Base-by-base conservation (phyloP, 2,329 filamentous ascomycete genomes). In the Aspergillus clavatus region DNA sequence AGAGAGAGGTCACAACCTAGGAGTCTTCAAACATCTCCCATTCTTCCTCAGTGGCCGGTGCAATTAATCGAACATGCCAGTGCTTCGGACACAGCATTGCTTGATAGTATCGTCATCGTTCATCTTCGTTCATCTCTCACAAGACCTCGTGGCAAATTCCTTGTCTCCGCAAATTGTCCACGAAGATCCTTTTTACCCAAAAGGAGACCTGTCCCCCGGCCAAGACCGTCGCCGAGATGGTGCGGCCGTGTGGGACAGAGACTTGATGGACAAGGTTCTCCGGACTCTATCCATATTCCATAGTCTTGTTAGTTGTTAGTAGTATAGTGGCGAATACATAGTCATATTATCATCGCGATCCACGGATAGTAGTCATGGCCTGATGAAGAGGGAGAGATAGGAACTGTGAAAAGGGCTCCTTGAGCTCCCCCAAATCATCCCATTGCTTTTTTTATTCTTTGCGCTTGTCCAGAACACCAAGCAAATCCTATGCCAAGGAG, bases 271-370 rank as follows among this genome's bases (percentile, higher is more conserved):
- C n/a, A n/a, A n/a, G n/a, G n/a, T n/a, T n/a, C n/a, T n/a, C n/a
- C n/a, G n/a, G n/a, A n/a, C n/a, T n/a, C n/a, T n/a, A 35, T 16
- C 18, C 5, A 24, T 24, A 24, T 8, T 24, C 23, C 23, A 24
- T 24, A 24, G 23, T 24, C 5, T 4, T 8, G 23, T n/a, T n/a
- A n/a, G n/a, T n/a, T n/a, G n/a, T n/a, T n/a, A n/a, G n/a, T n/a
- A n/a, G n/a, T n/a, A n/a, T n/a, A 24, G 35, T 44, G 36, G 42
- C 42, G 33, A 44, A 37, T 40, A 39, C 42, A 44, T 44, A 44
- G 39, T 38, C 16, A 24, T 38, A 40, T 40, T 40, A 40, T 40
- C 38, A 40, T 40, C 21, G 16, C 16, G 19, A 8, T 35, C 31
- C 16, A 3, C 6, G 31, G 16, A 21, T 10, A 18, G 31, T 35